These are phyloP conservation scores for Brassica rapa DNA, from an alignment of 345 rosid species.

Conservation along the genomic window DNA sequence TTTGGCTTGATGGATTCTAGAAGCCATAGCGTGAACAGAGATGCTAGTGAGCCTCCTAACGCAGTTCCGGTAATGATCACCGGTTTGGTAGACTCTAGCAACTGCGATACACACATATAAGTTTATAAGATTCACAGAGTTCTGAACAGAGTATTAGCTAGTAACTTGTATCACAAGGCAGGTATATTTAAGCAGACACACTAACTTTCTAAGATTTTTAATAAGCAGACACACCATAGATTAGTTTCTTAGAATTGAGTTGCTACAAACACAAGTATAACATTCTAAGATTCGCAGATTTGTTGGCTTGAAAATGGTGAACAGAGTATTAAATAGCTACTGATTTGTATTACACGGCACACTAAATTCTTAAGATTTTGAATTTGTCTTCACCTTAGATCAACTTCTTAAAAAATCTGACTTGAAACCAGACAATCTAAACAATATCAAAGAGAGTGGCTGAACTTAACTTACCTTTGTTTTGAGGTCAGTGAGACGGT, in stretches of 20 bases:
- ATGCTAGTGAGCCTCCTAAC: conserved; percentile 69
- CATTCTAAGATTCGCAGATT: background rate
- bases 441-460: background rate
- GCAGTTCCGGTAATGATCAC: conserved; percentile 56
- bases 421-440: background rate
- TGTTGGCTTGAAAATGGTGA: background rate
- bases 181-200: background rate
- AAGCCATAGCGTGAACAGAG: conserved; percentile 68
- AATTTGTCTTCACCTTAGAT: background rate
- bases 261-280: background rate
- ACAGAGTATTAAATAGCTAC: background rate
- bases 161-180: background rate
- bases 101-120: background rate
- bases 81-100: background rate
- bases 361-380: background rate
- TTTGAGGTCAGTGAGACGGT: conserved; percentile 41
- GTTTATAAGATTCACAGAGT: background rate
- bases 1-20: conserved; percentile 39
- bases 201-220: background rate
- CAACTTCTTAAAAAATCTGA: background rate
- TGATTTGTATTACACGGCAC: background rate
- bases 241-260: background rate
- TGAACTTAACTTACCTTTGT: conserved; percentile 30
- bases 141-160: background rate
- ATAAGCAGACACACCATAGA: background rate